These are phyloP conservation scores for Bocquillonia castaneifolia DNA, from an alignment of 441 rosid species.

Conservation along the genomic window DNA sequence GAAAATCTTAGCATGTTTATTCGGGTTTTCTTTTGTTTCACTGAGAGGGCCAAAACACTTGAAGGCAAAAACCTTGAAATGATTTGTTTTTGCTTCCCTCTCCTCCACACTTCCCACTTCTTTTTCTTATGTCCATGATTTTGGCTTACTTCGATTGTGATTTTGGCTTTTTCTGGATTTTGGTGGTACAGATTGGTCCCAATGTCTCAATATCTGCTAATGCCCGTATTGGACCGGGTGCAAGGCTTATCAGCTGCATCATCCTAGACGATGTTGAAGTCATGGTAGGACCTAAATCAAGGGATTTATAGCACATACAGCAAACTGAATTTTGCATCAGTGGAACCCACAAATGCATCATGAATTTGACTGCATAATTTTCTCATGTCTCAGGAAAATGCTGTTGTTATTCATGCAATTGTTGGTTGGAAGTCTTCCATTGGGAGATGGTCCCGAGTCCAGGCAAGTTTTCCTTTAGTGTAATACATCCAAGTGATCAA, in stretches of 20 bases:
- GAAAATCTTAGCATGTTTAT: not conserved
- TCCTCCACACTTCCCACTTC: too few species aligned
- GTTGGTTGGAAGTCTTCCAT: slow-evolving; percentile 91
- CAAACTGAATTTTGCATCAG: not conserved
- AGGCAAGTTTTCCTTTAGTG: slow-evolving; percentile 52
- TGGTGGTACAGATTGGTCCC: slow-evolving; percentile 71
- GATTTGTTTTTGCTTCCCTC: not conserved
- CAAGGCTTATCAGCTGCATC: slow-evolving; percentile 80
- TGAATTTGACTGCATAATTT: slow-evolving; percentile 22
- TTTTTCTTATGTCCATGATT: too few species aligned
- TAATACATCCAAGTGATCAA: slow-evolving; percentile 2
- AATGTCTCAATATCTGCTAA: slow-evolving; percentile 87
- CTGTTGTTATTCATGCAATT: slow-evolving; percentile 70
- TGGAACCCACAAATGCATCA: not conserved
- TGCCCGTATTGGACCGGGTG: slow-evolving; percentile 94
- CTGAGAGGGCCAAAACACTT: not conserved
- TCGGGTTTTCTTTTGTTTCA: not conserved
- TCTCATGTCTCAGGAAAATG: slow-evolving; percentile 64
- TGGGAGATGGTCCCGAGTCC: slow-evolving; percentile 94
- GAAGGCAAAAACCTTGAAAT: not conserved
- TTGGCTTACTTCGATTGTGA: slow-evolving; percentile 2
- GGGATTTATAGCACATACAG: not conserved
- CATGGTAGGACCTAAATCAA: slow-evolving; percentile 48
- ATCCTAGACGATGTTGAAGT: slow-evolving; percentile 83
- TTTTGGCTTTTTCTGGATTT: slow-evolving; percentile 20